Evolutionary conservation across 768 basidiomycete species (phyloP), one percentile per base, ranked within the genome.

Genomic region (Tulasnella sp.): DNA sequence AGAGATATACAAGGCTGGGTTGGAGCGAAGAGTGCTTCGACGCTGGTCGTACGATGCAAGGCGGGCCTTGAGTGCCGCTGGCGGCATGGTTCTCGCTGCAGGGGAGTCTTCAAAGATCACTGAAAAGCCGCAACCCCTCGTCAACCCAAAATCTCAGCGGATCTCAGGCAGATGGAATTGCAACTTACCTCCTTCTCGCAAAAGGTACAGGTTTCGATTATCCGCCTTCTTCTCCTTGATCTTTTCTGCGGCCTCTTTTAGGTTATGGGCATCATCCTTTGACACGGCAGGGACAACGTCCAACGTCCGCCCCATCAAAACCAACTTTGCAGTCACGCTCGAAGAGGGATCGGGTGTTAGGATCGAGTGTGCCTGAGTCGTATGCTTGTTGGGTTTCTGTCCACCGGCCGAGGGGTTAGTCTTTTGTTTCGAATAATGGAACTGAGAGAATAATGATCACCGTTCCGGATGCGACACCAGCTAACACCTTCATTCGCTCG

Each of bases 331-430:
- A 0, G 95, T 94, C 0, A 93, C 84, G 17, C 90, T 87, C 0
- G 94, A 91, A 0, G 94, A 96, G 0, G 97, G 97, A 83, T 99
- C 97, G 19, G 93, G 92, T 5, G 95, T 96, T 3, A 99, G 88
- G 39, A 99, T 90, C 0, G 97, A 88, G 83, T 97, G 97, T 1
- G 95, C 80, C 97, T 95, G 74, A 4, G 25, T 36, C 36, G 54
- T 82, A 91, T 92, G 49, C 49, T 49, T 49, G 82, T 89, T 88
- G 25, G 58, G 58, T 38, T 52, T 17, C 31, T 77, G 25, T 67
- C 70, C 49, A 25, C 68, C 25, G 40, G 29, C 40, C 31, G 1
- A 42, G 67, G 72, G 70, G 49, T 79, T 45, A 40, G 58, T 25
- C n/a, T 4, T 37, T 40, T 42, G 22, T 36, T 8, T 40, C 40